Percentiles rank a stretch among this genome's conserved stretches.
These are phyloP conservation scores for Achaetomium macrosporum DNA, from an alignment of 2,329 filamentous ascomycete genomes.

Conservation along the genomic window DNA sequence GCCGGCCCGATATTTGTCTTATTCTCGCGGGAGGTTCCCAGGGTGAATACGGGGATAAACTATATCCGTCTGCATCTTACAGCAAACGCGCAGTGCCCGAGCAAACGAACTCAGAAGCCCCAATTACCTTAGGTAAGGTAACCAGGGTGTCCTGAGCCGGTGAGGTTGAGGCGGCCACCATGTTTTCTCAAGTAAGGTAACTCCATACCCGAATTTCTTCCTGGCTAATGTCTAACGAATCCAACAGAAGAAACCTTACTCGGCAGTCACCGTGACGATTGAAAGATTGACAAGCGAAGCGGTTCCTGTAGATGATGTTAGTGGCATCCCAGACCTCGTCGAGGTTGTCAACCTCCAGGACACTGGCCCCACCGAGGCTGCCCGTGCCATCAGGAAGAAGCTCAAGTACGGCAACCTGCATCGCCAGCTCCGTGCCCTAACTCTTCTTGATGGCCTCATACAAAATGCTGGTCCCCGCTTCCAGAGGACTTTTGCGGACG, in stretches of 20 bases:
- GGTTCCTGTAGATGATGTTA: constrained; percentile 84
- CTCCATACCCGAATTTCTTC: not conserved
- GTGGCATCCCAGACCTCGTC: constrained; percentile 87
- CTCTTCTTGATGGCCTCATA: constrained; percentile 85
- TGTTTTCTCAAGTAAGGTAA: constrained; percentile 23
- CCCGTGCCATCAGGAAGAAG: constrained; percentile 91
- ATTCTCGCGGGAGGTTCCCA: too few relatives aligned
- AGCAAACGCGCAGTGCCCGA: too few relatives aligned
- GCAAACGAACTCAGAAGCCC: too few relatives aligned
- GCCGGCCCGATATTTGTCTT: too few relatives aligned
- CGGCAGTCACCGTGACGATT: constrained; percentile 86
- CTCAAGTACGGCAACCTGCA: constrained; percentile 97
- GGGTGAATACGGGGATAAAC: too few relatives aligned
- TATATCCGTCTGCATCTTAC: too few relatives aligned
- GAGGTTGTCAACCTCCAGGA: constrained; percentile 88
- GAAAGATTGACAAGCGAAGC: constrained; percentile 85
- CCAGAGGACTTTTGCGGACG: constrained; percentile 81
- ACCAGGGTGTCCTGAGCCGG: not conserved
- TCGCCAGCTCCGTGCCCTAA: constrained; percentile 80
- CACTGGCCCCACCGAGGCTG: constrained; percentile 81
- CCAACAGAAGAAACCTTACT: constrained; percentile 73
- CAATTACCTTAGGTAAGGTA: not conserved
- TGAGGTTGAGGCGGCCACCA: constrained; percentile 2
- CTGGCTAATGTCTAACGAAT: not conserved
- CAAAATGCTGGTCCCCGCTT: constrained; percentile 89